Base-by-base conservation (phyloP, 2,329 filamentous ascomycete species). In the Huntiella decipiens region DNA sequence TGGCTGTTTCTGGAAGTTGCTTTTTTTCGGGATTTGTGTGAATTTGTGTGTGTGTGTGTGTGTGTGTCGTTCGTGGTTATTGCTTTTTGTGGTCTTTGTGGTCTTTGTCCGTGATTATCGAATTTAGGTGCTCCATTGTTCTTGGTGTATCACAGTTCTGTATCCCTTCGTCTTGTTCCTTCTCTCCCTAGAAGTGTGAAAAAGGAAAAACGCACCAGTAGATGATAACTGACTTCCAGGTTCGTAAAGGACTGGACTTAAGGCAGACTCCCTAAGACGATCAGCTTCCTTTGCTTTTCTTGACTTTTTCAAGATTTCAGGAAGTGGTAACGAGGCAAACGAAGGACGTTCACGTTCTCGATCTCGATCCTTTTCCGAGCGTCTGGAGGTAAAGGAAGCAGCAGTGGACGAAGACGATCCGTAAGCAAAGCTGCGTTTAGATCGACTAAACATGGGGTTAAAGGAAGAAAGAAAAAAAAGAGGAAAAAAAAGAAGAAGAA, bases 221-320 rank as follows among this genome's bases (percentile, higher is more conserved):
- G 45, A 38, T n/a, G 45, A 38, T 38, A 38, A 47, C 17, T 38
- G 43, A 10, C 38, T 34, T 12, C 45, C 45, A 7, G 45, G 33
- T 40, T 47, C 45, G 28, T 47, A 47, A n/a, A 47, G 11, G 19
- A 43, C 34, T 15, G 45, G 45, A 37, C 34, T 47, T 15, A 47
- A 34, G n/a, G 34, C 45, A 13, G 45, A 34, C 22, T 37, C 38
- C 3, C 38, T 17, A 22, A 28, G 22, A 28, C 22, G 22, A 28
- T 28, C 22, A 28, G 22, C 38, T 15, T 43, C 38, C 33, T 17
- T 43, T 19, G 42, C 45, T 28, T 33, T 47, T 22, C 32, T 42
- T 34, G 42, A 42, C 15, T 47, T 47, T 16, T 40, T 33, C 32
- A 47, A 31, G 15, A 36, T 33, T 13, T 47, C 45, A 17, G 42